phyloP scores from a whole-genome alignment of 768 basidiomycete genomes.

The Mycena vulgaris region DNA sequence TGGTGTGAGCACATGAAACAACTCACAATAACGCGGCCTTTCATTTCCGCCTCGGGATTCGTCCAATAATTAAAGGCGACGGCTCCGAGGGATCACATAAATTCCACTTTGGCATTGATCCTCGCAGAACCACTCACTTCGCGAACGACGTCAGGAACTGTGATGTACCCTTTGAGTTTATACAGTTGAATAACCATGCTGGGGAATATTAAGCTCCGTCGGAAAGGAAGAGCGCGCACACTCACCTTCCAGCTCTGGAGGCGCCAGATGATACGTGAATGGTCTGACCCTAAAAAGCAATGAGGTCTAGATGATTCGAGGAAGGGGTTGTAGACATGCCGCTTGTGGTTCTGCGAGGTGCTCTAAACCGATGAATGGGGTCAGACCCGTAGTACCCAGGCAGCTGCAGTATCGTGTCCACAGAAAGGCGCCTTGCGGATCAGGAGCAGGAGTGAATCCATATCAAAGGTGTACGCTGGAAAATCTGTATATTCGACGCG shows the following conservation, averaged over 20 bases:
- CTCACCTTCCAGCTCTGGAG: slow-evolving; percentile 41
- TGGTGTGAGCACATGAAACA: too few relatives aligned
- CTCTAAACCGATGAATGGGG: slow-evolving; percentile 45
- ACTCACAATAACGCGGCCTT: too few relatives aligned
- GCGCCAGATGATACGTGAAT: slow-evolving; percentile 42
- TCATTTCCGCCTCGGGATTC: slow-evolving; percentile 54
- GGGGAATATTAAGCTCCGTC: neutral
- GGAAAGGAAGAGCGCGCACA: neutral
- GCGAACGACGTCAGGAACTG: too few relatives aligned
- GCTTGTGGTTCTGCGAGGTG: slow-evolving; percentile 31
- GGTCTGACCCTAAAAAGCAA: slow-evolving; percentile 32
- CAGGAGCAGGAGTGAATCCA: slow-evolving; percentile 40
- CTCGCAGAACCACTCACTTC: slow-evolving; percentile 77
- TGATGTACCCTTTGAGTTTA: slow-evolving; percentile 48
- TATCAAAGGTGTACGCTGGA: slow-evolving; percentile 36
- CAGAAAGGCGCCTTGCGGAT: slow-evolving; percentile 41
- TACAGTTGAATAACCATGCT: slow-evolving; percentile 55
- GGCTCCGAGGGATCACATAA: slow-evolving; percentile 63
- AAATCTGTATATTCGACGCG: slow-evolving; percentile 33
- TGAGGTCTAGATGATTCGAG: neutral
- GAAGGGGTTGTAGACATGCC: slow-evolving; percentile 23
- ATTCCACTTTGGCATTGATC: slow-evolving; percentile 71
- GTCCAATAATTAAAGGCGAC: slow-evolving; percentile 81
- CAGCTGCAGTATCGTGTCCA: slow-evolving; percentile 33
- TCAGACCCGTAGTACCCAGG: slow-evolving; percentile 43